Base-by-base conservation (phyloP, 139 green algal species). In the Volvox africanus region DNA sequence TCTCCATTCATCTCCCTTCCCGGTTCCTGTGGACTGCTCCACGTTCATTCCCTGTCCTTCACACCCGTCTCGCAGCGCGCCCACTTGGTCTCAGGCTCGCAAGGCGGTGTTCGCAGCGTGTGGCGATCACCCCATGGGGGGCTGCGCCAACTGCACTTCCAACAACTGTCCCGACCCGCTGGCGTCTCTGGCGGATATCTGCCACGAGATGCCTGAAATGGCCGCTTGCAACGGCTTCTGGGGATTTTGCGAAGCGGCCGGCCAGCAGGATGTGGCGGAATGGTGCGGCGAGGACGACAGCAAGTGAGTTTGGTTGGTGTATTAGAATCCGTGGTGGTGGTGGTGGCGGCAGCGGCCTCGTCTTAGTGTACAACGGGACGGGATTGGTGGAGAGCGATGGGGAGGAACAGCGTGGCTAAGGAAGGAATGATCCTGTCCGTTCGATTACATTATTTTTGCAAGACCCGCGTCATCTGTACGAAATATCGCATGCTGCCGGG, bases 181-280 rank as follows among this genome's bases (percentile, higher is more conserved):
- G 82, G 77, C 30, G 36, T 91, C 79, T 16, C 87, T 94, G 77
- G 68, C 75, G 71, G 87, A 36, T 65, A 82, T 93, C 35, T 95
- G 92, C 89, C 86, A 88, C 82, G 89, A 91, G 61, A 94, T 94
- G 92, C 88, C 90, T 78, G 68, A 68, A 78, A 94, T 94, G 93
- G 62, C 82, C 0, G 76, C 86, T 55, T 92, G 90, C 67, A 17
- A 24, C 26, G 2, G 24, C 37, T 93, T 94, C 68, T 95, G 93
- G 71, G 82, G 30, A 65, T 87, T 82, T 68, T 89, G 86, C 26
- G 68, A 87, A 33, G 77, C 69, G 5, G 87, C 82, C 11, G 86
- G 86, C 28, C 19, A 19, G 28, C 22, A 88, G n/a, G 75, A 77
- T 80, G 28, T 90, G 86, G 71, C 67, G 18, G 30, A 80, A 20